These are phyloP conservation scores for Capsicum chinense DNA, from an alignment of 257 asterid species.

Conservation along the genomic window DNA sequence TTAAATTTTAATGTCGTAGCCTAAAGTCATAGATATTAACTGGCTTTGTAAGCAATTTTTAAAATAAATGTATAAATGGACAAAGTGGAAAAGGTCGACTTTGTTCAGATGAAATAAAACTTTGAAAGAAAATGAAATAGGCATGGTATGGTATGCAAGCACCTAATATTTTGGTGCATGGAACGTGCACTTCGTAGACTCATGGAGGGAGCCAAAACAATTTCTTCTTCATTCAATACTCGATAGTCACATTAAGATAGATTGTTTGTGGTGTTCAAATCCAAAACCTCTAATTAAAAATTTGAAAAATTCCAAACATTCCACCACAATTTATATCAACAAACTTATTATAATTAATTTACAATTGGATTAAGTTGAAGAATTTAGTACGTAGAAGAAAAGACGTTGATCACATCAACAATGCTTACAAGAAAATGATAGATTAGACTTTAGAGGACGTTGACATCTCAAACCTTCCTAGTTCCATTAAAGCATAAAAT, in stretches of 20 bases:
- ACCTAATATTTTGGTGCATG: background rate
- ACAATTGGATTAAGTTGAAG: background rate
- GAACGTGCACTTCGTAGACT: conserved; percentile 21
- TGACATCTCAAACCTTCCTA: background rate
- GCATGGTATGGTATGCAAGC: background rate
- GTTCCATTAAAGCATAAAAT: background rate
- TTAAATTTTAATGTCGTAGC: no score
- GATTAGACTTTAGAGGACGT: background rate
- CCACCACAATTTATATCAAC: background rate
- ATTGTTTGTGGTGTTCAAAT: background rate
- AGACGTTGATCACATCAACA: background rate
- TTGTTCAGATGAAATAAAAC: no score
- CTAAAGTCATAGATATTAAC: no score
- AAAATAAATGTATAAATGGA: no score
- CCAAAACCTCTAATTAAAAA: background rate
- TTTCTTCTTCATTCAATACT: no score
- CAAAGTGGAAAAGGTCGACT: no score
- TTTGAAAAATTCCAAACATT: background rate
- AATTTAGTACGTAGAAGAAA: background rate
- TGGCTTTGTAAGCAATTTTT: no score
- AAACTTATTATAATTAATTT: background rate
- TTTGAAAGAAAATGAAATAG: background rate
- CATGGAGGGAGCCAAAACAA: background rate
- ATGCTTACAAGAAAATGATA: background rate
- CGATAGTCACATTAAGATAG: no score